phyloP scores from a whole-genome alignment of 495 filamentous ascomycete species.

The Podospora didyma region DNA sequence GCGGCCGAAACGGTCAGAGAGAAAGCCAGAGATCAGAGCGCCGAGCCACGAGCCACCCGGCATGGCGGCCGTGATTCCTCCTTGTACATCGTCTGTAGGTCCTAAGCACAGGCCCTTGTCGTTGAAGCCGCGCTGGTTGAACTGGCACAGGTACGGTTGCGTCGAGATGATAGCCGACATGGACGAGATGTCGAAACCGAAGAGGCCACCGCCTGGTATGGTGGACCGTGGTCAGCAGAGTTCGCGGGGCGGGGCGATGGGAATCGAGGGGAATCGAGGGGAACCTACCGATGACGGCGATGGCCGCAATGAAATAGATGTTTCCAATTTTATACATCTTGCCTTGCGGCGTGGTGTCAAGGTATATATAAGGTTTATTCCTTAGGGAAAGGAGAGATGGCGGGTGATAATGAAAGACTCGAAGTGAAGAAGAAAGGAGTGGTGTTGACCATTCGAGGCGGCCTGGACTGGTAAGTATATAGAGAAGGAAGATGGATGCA shows the following conservation, averaged over 20 bases:
- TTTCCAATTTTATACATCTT: constrained; percentile 57
- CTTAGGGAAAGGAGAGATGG: neutral
- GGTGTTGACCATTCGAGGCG: too few relatives aligned
- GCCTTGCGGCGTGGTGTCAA: neutral
- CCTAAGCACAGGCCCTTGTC: constrained; percentile 42
- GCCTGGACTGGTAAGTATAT: neutral
- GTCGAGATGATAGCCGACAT: constrained; percentile 72
- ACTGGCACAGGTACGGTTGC: constrained; percentile 60
- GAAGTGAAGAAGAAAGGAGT: too few relatives aligned
- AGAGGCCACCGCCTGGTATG: constrained; percentile 64
- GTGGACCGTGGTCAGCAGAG: constrained; percentile 9
- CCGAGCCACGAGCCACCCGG: constrained; percentile 72
- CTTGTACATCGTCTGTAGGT: constrained; percentile 45
- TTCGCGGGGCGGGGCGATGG: neutral
- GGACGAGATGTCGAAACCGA: constrained; percentile 81
- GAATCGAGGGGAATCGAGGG: neutral
- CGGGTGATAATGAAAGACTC: too few relatives aligned
- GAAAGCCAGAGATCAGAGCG: constrained; percentile 60
- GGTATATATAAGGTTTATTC: neutral
- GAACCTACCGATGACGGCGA: constrained; percentile 58
- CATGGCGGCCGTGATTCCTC: constrained; percentile 68
- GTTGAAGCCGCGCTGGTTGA: constrained; percentile 46
- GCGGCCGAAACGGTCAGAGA: constrained; percentile 65
- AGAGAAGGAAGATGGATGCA: neutral
- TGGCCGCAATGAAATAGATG: constrained; percentile 69